Base-by-base conservation (phyloP, 768 basidiomycete species). In the Lactarius evosmus region DNA sequence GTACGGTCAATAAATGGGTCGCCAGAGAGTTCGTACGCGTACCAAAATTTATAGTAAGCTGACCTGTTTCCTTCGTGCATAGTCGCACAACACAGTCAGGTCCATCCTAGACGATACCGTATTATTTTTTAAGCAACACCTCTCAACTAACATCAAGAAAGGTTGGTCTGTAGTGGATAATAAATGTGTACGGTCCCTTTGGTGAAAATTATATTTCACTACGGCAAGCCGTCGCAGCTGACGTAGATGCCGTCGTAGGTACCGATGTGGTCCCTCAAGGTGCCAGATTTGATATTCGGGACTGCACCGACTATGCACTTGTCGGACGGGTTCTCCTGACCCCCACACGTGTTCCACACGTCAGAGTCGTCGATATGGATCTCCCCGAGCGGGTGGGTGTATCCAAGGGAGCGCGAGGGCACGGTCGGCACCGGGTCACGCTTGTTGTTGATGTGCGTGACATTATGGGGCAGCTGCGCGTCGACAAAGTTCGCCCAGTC, bases 341-440 rank as follows among this genome's bases (percentile, higher is more conserved):
- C 79, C 7, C 79, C 75, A 70, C 81, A 83, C 50, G 74, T 65
- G n/a, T 78, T 74, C 3, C 73, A 78, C 16, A 77, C 72, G 58
- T 70, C 76, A 2, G 74, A 71, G 17, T 69, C 56, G 40, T 83
- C 58, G 50, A 86, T 82, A 65, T 85, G 83, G 16, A 84, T 71
- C 69, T 86, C 84, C 22, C 83, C 83, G 40, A 77, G 72, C 1
- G 80, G 79, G 57, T 84, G 83, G 41, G 72, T 66, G 72, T 79
- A 87, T 56, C 81, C 82, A 63, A 85, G 69, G 61, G 73, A 75
- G 22, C 78, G 75, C 2, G 78, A 80, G 8, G 85, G 85, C 11
- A 87, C 76, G 62, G 83, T 85, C 29, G 87, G 86, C 49, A 87
- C 67, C 6, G 73, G 73, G 61, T 77, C 74, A 30, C 77, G 62